Conservation (phyloP, 805 yeast species). For the Hanseniaspora thailandica region DNA sequence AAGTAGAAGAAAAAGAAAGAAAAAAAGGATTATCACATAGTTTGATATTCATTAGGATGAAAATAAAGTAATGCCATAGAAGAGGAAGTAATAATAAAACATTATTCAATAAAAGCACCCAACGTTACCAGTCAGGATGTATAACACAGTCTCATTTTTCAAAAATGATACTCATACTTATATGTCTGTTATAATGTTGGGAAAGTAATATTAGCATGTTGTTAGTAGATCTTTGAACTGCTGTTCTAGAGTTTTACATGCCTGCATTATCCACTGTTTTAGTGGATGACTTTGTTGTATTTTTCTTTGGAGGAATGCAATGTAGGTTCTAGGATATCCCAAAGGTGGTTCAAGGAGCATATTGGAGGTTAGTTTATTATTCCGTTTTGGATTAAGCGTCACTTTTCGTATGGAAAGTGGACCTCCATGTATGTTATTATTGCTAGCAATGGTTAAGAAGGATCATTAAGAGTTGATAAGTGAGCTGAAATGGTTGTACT, state of each 20-base stretch:
- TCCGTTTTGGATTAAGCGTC: conserved; percentile 35
- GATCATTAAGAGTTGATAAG: conserved; percentile 70
- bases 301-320: not conserved
- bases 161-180: conserved; percentile 24
- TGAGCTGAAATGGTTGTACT: conserved; percentile 17
- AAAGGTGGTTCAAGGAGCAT: conserved; percentile 34
- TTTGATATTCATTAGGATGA: not conserved
- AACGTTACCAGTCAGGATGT: conserved; percentile 80
- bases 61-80: conserved; percentile 7
- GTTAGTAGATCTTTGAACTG: conserved; percentile 23
- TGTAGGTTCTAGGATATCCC: conserved; percentile 14
- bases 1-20: not conserved
- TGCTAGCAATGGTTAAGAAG: conserved; percentile 35
- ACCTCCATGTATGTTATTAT: conserved; percentile 26
- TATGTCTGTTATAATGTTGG: conserved; percentile 98
- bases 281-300: conserved; percentile 19
- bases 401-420: not conserved
- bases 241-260: conserved; percentile 37
- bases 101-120: conserved; percentile 31
- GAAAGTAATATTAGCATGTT: conserved; percentile 58
- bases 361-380: conserved; percentile 11
- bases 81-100: not conserved
- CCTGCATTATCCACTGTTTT: conserved; percentile 27
- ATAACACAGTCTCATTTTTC: conserved; percentile 21
- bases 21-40: not conserved